Conservation (phyloP, 2,329 filamentous ascomycete species). For the Paracamarosporium sp. region DNA sequence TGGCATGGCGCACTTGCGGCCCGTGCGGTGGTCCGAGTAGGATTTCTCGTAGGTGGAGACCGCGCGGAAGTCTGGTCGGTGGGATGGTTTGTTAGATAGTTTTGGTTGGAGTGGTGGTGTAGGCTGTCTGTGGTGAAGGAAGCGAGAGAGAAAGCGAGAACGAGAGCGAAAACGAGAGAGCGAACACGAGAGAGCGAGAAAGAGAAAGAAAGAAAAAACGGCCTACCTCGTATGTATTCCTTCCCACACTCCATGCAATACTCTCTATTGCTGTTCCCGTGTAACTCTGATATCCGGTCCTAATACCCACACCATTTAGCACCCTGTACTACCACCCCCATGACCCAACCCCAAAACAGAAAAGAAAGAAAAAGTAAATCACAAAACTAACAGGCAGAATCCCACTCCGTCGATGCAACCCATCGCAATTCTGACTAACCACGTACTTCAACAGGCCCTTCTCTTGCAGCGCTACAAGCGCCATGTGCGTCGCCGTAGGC, state of each 20-base stretch:
- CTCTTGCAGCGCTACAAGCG: constrained; percentile 2
- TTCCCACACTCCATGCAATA: constrained; percentile 2
- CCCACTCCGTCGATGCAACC: constrained; percentile 5
- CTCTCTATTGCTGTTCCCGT: constrained; percentile 5
- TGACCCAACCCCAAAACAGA: no score
- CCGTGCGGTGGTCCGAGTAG: background rate
- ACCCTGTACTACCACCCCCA: background rate
- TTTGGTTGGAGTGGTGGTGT: no score
- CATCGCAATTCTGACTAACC: constrained; percentile 7
- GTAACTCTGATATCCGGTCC: constrained; percentile 4
- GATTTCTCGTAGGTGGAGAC: constrained; percentile 1
- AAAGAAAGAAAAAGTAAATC: background rate
- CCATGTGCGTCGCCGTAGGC: constrained; percentile 4
- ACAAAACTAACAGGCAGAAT: background rate
- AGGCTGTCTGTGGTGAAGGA: no score
- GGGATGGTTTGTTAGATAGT: background rate
- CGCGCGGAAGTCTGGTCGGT: background rate
- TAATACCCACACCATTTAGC: background rate
- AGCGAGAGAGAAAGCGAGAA: no score
- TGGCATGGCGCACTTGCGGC: background rate
- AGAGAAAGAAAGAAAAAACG: no score
- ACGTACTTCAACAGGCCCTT: constrained; percentile 1
- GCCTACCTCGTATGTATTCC: constrained; percentile 5
- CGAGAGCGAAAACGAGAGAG: no score
- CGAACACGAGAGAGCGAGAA: no score